phyloP scores from a whole-genome alignment of 202 grass and related monocot species.

The Panicum virgatum region DNA sequence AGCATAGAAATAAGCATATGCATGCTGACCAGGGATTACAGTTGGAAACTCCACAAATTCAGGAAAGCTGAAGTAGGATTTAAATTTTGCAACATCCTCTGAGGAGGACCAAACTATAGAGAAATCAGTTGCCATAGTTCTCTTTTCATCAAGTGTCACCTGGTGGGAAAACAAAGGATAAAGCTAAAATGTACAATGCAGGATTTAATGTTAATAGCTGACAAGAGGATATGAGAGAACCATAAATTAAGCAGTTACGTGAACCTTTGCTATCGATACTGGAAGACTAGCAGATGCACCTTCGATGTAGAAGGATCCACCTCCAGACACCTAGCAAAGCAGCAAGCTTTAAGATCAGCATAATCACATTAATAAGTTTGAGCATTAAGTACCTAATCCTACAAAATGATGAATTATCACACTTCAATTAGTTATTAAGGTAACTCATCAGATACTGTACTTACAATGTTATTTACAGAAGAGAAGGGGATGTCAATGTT shows the following conservation, averaged over 20 bases:
- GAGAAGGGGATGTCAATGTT: constrained; percentile 71
- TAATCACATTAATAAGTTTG: constrained; percentile 13
- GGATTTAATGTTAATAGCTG: constrained; percentile 1
- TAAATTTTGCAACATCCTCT: constrained; percentile 61
- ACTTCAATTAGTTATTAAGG: constrained; percentile 8
- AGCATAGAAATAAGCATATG: constrained; percentile 94
- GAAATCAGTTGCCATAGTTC: constrained; percentile 53
- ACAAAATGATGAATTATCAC: not conserved
- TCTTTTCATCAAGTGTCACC: constrained; percentile 69
- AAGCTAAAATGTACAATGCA: constrained; percentile 4
- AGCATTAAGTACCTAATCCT: not conserved
- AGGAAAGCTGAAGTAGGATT: constrained; percentile 73
- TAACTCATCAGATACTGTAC: constrained; percentile 22
- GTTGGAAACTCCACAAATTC: constrained; percentile 85
- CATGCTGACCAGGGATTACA: constrained; percentile 58
- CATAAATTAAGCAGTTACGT: constrained; percentile 21
- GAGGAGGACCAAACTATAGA: constrained; percentile 94
- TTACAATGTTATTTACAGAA: constrained; percentile 79
- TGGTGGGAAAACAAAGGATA: constrained; percentile 44
- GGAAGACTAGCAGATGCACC: constrained; percentile 80
- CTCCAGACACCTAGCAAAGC: constrained; percentile 55
- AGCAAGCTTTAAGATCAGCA: constrained; percentile 8
- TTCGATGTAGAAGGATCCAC: constrained; percentile 69
- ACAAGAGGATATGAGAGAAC: not conserved
- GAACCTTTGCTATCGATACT: constrained; percentile 89